These are phyloP conservation scores for Dictyostelium gargantuum DNA, from an alignment of 208 protist genomes.

Conservation along the genomic window DNA sequence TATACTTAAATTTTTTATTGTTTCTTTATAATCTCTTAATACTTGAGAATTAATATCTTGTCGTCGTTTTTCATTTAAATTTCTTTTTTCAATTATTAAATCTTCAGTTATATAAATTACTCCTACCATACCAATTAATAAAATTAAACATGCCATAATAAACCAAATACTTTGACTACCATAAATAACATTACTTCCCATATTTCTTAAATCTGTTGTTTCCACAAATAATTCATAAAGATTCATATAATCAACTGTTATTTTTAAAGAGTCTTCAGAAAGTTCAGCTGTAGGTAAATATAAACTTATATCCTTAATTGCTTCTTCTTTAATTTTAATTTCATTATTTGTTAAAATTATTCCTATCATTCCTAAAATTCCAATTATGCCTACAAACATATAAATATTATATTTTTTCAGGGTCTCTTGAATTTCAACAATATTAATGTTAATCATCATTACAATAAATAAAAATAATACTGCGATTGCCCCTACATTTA, in stretches of 20 bases:
- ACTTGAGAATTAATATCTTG: neutral
- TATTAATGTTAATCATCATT: constrained; percentile 13
- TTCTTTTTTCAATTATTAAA: neutral
- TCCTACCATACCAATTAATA: constrained; percentile 1
- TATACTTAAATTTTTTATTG: neutral
- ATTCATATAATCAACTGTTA: neutral
- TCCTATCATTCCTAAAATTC: neutral
- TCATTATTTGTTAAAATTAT: neutral
- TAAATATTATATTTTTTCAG: neutral
- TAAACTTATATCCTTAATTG: neutral
- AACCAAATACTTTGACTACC: neutral
- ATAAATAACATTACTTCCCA: neutral
- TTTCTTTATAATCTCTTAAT: neutral
- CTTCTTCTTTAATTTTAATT: neutral
- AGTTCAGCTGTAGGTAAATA: neutral
- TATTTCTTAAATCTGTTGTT: neutral
- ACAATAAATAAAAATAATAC: constrained; percentile 22
- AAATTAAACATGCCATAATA: neutral
- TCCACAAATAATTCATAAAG: neutral
- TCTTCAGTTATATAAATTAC: constrained; percentile 8
- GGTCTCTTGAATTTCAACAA: constrained; percentile 7
- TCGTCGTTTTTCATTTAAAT: neutral
- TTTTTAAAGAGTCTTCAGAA: neutral
- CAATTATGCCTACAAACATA: neutral
- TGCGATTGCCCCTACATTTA: constrained; percentile 8